Percentiles rank a stretch among this genome's conserved stretches.
These are phyloP conservation scores for Microstroma glucosiphilum DNA, from an alignment of 1,284 basidiomycete genomes.

Conservation along the genomic window DNA sequence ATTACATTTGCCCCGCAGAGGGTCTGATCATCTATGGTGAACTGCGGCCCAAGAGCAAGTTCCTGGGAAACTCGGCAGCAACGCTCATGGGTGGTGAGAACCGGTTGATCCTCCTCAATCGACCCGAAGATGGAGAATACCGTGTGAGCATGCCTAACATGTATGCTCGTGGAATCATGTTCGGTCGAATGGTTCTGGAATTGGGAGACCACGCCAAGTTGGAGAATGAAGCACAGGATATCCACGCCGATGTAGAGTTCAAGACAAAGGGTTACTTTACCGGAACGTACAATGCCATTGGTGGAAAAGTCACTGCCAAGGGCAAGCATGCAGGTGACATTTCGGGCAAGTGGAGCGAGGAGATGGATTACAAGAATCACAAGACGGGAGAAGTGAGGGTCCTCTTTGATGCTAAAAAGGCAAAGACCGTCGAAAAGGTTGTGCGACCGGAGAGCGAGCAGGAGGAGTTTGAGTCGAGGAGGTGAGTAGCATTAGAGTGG, in stretches of 20 bases:
- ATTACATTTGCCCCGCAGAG: constrained; percentile 91
- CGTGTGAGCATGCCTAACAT: constrained; percentile 49
- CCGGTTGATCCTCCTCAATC: constrained; percentile 41
- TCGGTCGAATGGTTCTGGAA: constrained; percentile 97
- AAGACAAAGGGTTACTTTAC: constrained; percentile 99
- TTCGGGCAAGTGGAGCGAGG: constrained; percentile 80
- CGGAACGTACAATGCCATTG: constrained; percentile 86
- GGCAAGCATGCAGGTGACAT: constrained; percentile 74
- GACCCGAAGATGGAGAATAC: constrained; percentile 44
- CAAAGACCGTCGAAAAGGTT: constrained; percentile 70
- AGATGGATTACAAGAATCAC: constrained; percentile 75
- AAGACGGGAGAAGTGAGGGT: constrained; percentile 68
- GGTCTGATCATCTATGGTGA: constrained; percentile 75
- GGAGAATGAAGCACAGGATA: constrained; percentile 69
- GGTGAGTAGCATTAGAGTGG: constrained; percentile 18
- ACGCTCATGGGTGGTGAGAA: constrained; percentile 86
- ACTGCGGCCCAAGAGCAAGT: constrained; percentile 88
- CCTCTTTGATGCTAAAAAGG: constrained; percentile 74
- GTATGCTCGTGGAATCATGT: constrained; percentile 91
- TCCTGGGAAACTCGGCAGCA: constrained; percentile 70
- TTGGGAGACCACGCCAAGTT: constrained; percentile 85
- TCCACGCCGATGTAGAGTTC: constrained; percentile 84
- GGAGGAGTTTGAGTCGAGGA: constrained; percentile 76
- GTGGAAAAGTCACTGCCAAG: constrained; percentile 71
- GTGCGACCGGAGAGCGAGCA: constrained; percentile 80